Evolutionary conservation across 768 basidiomycete species (phyloP).

Genomic region (Tricholoma terreum): DNA sequence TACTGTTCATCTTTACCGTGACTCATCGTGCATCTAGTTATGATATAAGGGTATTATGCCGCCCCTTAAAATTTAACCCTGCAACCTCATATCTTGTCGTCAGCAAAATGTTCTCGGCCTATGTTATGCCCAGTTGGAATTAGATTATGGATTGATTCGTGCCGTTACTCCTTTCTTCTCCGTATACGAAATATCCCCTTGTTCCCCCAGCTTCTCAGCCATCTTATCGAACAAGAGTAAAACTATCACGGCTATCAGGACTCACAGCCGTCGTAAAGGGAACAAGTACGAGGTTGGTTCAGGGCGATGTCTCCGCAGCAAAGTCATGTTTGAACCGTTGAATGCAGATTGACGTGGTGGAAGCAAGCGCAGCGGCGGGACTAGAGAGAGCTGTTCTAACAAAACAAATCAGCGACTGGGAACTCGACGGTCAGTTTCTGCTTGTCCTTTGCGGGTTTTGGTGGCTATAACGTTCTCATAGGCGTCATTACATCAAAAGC

Average conservation of each 20-base stretch:
- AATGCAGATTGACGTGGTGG: constrained; percentile 8
- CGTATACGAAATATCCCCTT: constrained; percentile 35
- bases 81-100: not conserved
- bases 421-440: constrained; percentile 7
- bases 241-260: constrained; percentile 21
- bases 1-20: not conserved
- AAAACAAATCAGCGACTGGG: constrained; percentile 13
- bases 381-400: constrained; percentile 7
- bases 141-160: constrained; percentile 41
- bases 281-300: constrained; percentile 12
- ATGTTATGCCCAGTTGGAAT: constrained; percentile 45
- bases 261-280: constrained; percentile 7
- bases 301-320: not conserved
- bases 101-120: constrained; percentile 38
- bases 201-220: constrained; percentile 23
- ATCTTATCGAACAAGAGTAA: constrained; percentile 28
- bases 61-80: not conserved
- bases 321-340: not conserved
- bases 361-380: constrained; percentile 4
- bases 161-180: constrained; percentile 47
- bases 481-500: constrained; percentile 11
- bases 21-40: constrained; percentile 2
- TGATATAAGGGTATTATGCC: constrained; percentile 9
- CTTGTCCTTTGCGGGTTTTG: not conserved
- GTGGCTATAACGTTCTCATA: not conserved